These are phyloP conservation scores for Cystobasidium slooffiae DNA, from an alignment of 1,284 basidiomycete genomes.

Conservation along the genomic window DNA sequence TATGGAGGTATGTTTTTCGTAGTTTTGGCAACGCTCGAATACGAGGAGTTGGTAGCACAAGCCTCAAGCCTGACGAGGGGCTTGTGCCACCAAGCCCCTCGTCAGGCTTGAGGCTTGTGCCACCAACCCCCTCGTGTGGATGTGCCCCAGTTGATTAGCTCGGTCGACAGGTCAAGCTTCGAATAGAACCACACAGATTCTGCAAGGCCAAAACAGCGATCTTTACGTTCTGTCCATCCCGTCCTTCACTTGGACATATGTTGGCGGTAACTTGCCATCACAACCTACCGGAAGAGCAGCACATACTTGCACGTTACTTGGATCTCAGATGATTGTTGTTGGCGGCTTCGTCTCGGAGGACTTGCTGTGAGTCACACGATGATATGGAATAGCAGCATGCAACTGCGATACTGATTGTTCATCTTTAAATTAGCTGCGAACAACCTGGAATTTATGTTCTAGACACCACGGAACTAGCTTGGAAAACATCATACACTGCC, in stretches of 20 bases:
- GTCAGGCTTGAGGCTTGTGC: no score
- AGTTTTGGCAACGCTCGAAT: no score
- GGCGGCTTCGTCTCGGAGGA: constrained; percentile 50
- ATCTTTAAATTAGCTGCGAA: constrained; percentile 23
- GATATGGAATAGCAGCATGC: no score
- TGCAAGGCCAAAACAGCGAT: constrained; percentile 49
- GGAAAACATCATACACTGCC: constrained; percentile 48
- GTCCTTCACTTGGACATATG: constrained; percentile 50
- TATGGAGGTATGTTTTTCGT: constrained; percentile 49
- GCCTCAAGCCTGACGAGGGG: no score
- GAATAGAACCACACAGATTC: constrained; percentile 46
- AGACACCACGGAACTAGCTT: constrained; percentile 46
- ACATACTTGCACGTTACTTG: constrained; percentile 51
- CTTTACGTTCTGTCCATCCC: constrained; percentile 51
- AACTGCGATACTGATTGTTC: background rate
- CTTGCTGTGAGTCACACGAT: constrained; percentile 49
- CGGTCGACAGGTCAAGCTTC: constrained; percentile 44
- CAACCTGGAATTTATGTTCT: constrained; percentile 50
- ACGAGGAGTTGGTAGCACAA: no score
- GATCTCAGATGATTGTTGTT: constrained; percentile 51
- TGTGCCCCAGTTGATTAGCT: no score
- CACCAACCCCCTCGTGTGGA: no score
- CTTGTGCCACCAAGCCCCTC: no score
- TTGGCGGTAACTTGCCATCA: constrained; percentile 47
- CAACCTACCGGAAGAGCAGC: constrained; percentile 52